Evolutionary conservation across 129 eudicot species (phyloP), one percentile per base, ranked within the genome.

Genomic region (Chrysanthemum makinoi): DNA sequence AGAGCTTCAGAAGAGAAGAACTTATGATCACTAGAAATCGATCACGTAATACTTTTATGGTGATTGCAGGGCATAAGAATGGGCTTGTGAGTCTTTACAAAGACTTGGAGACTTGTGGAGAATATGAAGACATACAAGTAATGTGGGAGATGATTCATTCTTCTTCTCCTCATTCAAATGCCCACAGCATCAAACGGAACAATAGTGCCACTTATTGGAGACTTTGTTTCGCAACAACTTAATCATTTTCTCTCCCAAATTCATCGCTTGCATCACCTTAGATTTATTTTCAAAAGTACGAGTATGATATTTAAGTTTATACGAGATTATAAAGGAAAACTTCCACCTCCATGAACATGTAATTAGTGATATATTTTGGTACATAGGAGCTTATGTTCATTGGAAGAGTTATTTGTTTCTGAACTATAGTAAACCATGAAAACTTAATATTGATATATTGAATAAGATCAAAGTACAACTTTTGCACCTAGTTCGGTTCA

Each of bases 91-190:
- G 67, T 74, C 81, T 90, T 65, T 83, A 87, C 84, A 83, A 86
- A 76, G 97, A 91, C 59, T 87, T 83, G 86, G 97, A 87, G 77
- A 83, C 83, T 20, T 87, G 91, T 76, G 91, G 66, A 72, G 97
- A 81, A 74, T 91, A 90, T 65, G 77, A 59, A 72, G 97, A 90
- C 74, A 90, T 87, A 72, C 86, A 85, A 60, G 95, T 87, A 43
- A 91, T 91, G 97, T 91, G 97, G 97, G 88, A 87, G 80, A 87
- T 91, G 80, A 78, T 91, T 61, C 91, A 87, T 51, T 81, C 96
- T 68, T 79, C 89, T n/a, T 77, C 62, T 78, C 76, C 83, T 39
- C 11, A 33, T 19, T 66, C 80, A 12, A 33, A 44, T 19, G 54
- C 56, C 54, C 72, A 49, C 8, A 69, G 50, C 57, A 69, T 6